Percentiles rank a stretch among this genome's conserved stretches.
These are phyloP conservation scores for Zasmidium angulare DNA, from an alignment of 2,329 filamentous ascomycete species.

Conservation along the genomic window DNA sequence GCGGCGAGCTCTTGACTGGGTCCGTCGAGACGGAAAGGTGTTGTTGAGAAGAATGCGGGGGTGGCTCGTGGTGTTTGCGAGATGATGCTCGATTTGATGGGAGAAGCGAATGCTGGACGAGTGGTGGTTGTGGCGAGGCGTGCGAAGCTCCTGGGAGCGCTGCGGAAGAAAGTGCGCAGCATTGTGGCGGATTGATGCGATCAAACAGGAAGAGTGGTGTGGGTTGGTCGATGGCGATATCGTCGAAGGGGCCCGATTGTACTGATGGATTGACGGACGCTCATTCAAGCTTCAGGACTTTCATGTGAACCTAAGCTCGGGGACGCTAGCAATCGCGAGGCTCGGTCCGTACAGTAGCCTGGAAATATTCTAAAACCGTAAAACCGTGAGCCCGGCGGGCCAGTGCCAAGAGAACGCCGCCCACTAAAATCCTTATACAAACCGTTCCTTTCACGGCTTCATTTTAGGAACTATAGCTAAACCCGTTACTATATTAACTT, in stretches of 20 bases:
- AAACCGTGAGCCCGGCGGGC: too few relatives aligned
- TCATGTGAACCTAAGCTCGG: neutral
- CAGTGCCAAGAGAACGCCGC: too few relatives aligned
- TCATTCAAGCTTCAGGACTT: neutral
- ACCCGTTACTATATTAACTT: too few relatives aligned
- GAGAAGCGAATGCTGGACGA: constrained; percentile 30
- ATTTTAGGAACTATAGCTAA: too few relatives aligned
- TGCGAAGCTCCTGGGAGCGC: constrained; percentile 43
- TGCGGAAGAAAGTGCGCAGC: constrained; percentile 47
- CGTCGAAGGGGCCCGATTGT: too few relatives aligned
- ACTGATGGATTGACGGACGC: neutral
- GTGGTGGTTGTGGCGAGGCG: constrained; percentile 42
- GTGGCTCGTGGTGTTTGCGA: constrained; percentile 25
- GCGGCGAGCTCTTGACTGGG: constrained; percentile 77
- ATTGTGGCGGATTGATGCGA: constrained; percentile 32
- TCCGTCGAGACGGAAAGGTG: constrained; percentile 40
- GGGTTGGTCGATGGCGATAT: neutral
- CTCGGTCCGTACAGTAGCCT: too few relatives aligned
- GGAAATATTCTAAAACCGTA: too few relatives aligned
- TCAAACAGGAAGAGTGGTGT: neutral
- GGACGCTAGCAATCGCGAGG: too few relatives aligned
- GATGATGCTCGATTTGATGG: constrained; percentile 20
- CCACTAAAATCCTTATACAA: too few relatives aligned
- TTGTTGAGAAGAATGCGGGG: constrained; percentile 43
- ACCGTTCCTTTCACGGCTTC: too few relatives aligned